Evolutionary conservation across 768 basidiomycete species (phyloP).

Genomic region (Trametes meyenii): DNA sequence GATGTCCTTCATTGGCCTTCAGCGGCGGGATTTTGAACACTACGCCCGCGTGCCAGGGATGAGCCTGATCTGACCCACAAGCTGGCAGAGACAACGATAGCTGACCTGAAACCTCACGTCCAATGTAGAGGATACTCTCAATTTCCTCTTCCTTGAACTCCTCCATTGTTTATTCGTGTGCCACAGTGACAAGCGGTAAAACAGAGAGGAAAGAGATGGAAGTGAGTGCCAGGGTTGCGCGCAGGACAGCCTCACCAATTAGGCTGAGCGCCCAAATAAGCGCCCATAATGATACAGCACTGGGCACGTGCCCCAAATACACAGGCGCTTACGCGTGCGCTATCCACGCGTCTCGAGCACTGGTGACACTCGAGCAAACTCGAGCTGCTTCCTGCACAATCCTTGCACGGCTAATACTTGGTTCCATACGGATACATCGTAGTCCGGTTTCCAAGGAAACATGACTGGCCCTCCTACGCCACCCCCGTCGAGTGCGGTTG

Average conservation of each 20-base stretch:
- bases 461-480: slow-evolving; percentile 71
- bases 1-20: slow-evolving; percentile 85
- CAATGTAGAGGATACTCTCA: slow-evolving; percentile 87
- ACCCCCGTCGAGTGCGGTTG: slow-evolving; percentile 57
- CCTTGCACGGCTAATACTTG: not conserved
- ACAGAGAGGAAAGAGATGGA: not conserved
- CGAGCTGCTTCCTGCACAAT: not conserved
- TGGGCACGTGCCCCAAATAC: not conserved
- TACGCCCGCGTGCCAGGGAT: slow-evolving; percentile 40
- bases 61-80: slow-evolving; percentile 7
- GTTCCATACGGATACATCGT: not conserved
- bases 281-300: slow-evolving; percentile 5
- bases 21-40: slow-evolving; percentile 92
- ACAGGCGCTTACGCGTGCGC: slow-evolving; percentile 1
- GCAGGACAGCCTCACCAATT: slow-evolving; percentile 10
- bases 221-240: not conserved
- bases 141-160: slow-evolving; percentile 62
- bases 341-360: not conserved
- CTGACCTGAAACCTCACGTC: slow-evolving; percentile 87
- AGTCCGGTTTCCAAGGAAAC: not conserved
- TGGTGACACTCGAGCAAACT: too few species aligned
- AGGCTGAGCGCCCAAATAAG: not conserved
- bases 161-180: slow-evolving; percentile 49
- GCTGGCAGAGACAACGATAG: slow-evolving; percentile 9
- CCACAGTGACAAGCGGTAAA: not conserved